A percentile compares a stretch with the other conserved stretches of the same genome.
These are phyloP conservation scores for Aspergillus asperescens DNA, from an alignment of 495 filamentous ascomycete species.

Conservation along the genomic window DNA sequence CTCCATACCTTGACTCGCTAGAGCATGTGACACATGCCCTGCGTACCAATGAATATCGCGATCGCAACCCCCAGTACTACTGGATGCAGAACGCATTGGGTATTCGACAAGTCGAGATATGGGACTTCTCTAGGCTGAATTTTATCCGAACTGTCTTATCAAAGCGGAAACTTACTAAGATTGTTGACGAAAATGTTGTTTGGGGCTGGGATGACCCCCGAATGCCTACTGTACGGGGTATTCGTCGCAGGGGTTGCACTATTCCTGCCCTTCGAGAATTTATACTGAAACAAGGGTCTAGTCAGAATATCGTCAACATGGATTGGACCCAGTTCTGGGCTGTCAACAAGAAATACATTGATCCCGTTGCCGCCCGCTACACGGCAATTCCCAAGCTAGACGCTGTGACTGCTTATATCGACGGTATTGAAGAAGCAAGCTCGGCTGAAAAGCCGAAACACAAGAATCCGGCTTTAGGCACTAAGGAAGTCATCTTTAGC, in stretches of 20 bases:
- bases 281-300: slow-evolving; percentile 87
- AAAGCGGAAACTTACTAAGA: slow-evolving; percentile 91
- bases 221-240: slow-evolving; percentile 91
- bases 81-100: slow-evolving; percentile 88
- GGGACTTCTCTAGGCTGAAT: slow-evolving; percentile 97
- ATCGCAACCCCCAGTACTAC: slow-evolving; percentile 94
- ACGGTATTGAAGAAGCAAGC: slow-evolving; percentile 57
- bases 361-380: slow-evolving; percentile 79
- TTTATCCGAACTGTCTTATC: slow-evolving; percentile 86
- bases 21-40: slow-evolving; percentile 95
- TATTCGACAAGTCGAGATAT: slow-evolving; percentile 85
- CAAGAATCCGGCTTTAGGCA: slow-evolving; percentile 80
- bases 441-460: slow-evolving; percentile 76
- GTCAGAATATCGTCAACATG: slow-evolving; percentile 79
- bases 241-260: slow-evolving; percentile 81
- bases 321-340: slow-evolving; percentile 94
- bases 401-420: slow-evolving; percentile 61
- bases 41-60: slow-evolving; percentile 93
- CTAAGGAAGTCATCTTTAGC: slow-evolving; percentile 76
- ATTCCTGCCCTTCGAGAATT: slow-evolving; percentile 84
- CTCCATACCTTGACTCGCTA: slow-evolving; percentile 81
- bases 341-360: slow-evolving; percentile 91
- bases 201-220: slow-evolving; percentile 93
- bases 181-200: slow-evolving; percentile 80
- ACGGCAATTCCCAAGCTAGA: slow-evolving; percentile 69